phyloP scores from a whole-genome alignment of 331 rosid species.

The Telfairia occidentalis region DNA sequence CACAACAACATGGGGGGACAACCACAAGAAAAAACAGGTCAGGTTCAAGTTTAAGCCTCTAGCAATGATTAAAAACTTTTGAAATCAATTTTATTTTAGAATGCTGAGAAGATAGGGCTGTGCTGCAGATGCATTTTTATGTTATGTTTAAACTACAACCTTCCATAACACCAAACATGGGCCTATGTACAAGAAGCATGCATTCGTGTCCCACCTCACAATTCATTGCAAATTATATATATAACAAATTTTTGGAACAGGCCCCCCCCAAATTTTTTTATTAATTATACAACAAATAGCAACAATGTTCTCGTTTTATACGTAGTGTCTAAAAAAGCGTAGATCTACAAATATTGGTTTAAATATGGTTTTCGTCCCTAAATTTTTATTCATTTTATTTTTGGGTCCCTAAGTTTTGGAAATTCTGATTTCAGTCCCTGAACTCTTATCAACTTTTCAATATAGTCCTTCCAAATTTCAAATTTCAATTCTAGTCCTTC shows the following conservation, averaged over 20 bases:
- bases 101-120: neutral
- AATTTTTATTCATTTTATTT: too few species aligned
- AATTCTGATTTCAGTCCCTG: neutral
- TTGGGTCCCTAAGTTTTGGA: neutral
- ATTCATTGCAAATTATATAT: neutral
- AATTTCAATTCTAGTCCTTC: too few species aligned
- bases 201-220: neutral
- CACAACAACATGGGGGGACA: neutral
- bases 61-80: neutral
- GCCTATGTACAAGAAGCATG: neutral
- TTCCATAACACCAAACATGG: conserved; percentile 3
- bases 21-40: neutral
- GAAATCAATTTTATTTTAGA: neutral
- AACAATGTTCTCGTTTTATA: neutral
- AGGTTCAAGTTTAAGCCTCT: neutral
- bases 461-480: too few species aligned
- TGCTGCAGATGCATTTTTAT: neutral
- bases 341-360: neutral
- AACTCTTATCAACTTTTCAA: neutral
- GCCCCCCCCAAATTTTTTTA: too few species aligned
- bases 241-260: too few species aligned
- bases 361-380: neutral
- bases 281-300: neutral
- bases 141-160: neutral
- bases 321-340: neutral